These are phyloP conservation scores for Hydrangea macrophylla DNA, from an alignment of 148 eudicot genomes.

Conservation along the genomic window DNA sequence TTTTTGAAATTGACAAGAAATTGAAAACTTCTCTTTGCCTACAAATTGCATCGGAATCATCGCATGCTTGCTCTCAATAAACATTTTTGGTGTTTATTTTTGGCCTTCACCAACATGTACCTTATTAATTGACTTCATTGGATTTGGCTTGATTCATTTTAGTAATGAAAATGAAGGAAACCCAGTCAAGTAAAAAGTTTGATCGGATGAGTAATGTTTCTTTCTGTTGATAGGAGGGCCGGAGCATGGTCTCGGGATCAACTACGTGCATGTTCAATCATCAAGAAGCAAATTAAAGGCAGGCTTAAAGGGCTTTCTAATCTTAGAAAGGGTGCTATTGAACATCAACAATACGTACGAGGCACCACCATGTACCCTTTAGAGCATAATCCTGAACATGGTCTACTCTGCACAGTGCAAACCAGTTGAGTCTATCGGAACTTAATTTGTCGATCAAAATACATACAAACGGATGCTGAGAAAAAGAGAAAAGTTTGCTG, in stretches of 20 bases:
- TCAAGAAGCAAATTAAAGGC: slow-evolving; percentile 38
- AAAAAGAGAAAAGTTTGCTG: not conserved
- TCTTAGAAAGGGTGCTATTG: slow-evolving; percentile 57
- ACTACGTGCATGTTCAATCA: slow-evolving; percentile 60
- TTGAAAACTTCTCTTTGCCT: not conserved
- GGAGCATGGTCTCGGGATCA: slow-evolving; percentile 86
- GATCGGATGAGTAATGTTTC: not conserved
- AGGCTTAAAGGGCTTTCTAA: slow-evolving; percentile 17
- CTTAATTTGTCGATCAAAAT: not conserved
- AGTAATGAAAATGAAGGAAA: not conserved
- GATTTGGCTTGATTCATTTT: not conserved
- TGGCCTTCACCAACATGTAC: not conserved
- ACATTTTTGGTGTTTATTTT: not conserved
- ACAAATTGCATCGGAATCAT: not conserved
- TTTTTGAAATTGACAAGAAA: not conserved
- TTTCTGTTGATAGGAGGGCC: slow-evolving; percentile 49
- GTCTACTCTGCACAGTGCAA: slow-evolving; percentile 73
- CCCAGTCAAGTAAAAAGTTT: not conserved
- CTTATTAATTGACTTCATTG: not conserved
- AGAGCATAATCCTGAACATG: slow-evolving; percentile 80
- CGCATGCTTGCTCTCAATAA: not conserved
- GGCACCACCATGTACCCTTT: slow-evolving; percentile 80
- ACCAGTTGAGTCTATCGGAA: slow-evolving; percentile 19
- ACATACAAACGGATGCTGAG: not conserved
- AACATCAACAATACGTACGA: slow-evolving; percentile 66